phyloP scores from a whole-genome alignment of 805 yeast species.

The Pichia scutulata region DNA sequence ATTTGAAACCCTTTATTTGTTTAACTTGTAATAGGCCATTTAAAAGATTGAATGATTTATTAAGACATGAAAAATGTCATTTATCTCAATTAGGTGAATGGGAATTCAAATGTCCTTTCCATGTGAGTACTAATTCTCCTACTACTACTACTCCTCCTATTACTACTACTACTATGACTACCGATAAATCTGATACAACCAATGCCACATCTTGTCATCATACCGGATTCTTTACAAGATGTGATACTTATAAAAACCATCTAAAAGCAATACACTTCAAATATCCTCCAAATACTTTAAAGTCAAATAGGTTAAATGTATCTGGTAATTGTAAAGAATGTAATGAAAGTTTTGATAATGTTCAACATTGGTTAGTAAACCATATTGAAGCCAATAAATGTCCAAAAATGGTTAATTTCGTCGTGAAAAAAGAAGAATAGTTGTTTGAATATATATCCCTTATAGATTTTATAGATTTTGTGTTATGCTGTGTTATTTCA shows the following conservation, averaged over 20 bases:
- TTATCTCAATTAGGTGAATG: constrained; percentile 65
- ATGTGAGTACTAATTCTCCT: constrained; percentile 14
- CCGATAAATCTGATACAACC: background rate
- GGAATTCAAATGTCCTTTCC: constrained; percentile 76
- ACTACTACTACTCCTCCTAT: no score
- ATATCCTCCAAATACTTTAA: constrained; percentile 81
- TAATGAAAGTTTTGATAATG: constrained; percentile 53
- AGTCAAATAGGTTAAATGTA: constrained; percentile 61
- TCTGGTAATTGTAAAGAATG: constrained; percentile 77
- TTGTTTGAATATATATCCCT: background rate
- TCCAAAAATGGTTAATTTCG: constrained; percentile 15
- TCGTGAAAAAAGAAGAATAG: constrained; percentile 2
- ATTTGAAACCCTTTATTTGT: constrained; percentile 72
- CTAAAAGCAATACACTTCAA: constrained; percentile 82
- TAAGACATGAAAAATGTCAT: constrained; percentile 81
- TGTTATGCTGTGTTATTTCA: background rate
- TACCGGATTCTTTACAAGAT: constrained; percentile 78
- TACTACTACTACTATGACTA: no score
- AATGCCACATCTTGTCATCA: constrained; percentile 50
- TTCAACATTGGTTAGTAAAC: constrained; percentile 69
- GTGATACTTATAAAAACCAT: constrained; percentile 90
- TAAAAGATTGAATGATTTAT: constrained; percentile 79
- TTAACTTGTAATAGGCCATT: constrained; percentile 75
- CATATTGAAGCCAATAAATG: constrained; percentile 58
- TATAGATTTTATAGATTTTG: background rate